phyloP scores from a whole-genome alignment of 352 stramenopile species.

The Pythium aquatile region DNA sequence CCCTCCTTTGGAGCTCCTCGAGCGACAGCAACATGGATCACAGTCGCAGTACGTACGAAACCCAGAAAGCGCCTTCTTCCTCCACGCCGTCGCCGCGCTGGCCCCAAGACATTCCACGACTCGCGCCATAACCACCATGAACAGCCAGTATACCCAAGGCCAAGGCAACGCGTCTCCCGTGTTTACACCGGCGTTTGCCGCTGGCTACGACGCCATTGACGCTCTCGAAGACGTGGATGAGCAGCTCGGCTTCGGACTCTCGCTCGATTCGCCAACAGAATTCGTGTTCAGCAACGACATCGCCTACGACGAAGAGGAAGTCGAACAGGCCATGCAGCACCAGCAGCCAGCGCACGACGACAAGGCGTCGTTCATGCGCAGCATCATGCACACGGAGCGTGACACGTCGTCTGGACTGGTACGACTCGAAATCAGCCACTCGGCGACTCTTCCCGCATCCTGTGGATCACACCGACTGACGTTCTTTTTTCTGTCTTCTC shows the following conservation, averaged over 20 bases:
- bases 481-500: constrained; percentile 1
- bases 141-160: background rate
- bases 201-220: constrained; percentile 8
- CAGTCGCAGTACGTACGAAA: constrained; percentile 10
- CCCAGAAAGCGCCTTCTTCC: constrained; percentile 13
- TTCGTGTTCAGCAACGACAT: constrained; percentile 38
- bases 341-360: constrained; percentile 22
- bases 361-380: constrained; percentile 28
- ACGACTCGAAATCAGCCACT: background rate
- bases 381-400: constrained; percentile 21
- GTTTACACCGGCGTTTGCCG: constrained; percentile 24
- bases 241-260: constrained; percentile 27
- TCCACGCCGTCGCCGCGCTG: background rate
- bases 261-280: constrained; percentile 31
- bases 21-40: background rate
- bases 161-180: constrained; percentile 7
- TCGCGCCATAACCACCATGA: constrained; percentile 5
- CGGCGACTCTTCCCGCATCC: background rate
- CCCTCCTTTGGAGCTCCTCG: background rate
- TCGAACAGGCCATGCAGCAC: constrained; percentile 15
- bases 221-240: constrained; percentile 21
- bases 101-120: constrained; percentile 18
- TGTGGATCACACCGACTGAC: constrained; percentile 1
- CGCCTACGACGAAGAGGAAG: constrained; percentile 24
- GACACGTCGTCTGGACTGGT: constrained; percentile 23